These are phyloP conservation scores for Lizanozyma gosingica DNA, from an alignment of 1,139 yeast species.

Conservation along the genomic window DNA sequence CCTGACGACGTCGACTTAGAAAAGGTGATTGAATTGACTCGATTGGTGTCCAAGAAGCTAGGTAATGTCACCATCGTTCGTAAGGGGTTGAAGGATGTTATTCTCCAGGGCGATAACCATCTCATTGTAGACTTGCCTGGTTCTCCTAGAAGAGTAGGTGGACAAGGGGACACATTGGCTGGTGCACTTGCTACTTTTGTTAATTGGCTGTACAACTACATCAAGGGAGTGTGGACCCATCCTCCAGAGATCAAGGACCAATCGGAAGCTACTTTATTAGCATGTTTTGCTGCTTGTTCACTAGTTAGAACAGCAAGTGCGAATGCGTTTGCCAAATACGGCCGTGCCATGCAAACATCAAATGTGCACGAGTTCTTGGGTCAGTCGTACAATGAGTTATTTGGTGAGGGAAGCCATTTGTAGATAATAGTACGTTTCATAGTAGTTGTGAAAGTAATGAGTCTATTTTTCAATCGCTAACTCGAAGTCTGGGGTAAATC, in stretches of 20 bases:
- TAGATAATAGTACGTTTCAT: too few species aligned
- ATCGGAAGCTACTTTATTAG: conserved; percentile 40
- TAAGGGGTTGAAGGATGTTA: conserved; percentile 62
- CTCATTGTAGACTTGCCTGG: conserved; percentile 44
- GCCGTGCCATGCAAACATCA: conserved; percentile 80
- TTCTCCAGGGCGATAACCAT: conserved; percentile 40
- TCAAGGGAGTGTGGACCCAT: conserved; percentile 43
- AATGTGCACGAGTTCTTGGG: conserved; percentile 67
- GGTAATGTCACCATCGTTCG: conserved; percentile 62
- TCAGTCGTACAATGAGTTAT: conserved; percentile 48
- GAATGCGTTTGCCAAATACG: conserved; percentile 55
- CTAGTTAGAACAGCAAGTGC: conserved; percentile 59
- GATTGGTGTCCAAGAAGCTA: conserved; percentile 41
- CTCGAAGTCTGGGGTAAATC: too few species aligned
- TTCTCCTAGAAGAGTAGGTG: conserved; percentile 42
- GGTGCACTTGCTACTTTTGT: conserved; percentile 36
- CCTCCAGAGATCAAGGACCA: conserved; percentile 14
- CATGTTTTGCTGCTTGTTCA: conserved; percentile 67
- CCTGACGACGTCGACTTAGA: conserved; percentile 14
- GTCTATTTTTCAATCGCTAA: too few species aligned
- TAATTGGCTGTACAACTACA: conserved; percentile 46
- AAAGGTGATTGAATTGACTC: conserved; percentile 21
- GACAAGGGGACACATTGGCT: conserved; percentile 40
- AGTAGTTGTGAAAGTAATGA: too few species aligned
- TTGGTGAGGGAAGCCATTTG: conserved; percentile 16